phyloP scores from a whole-genome alignment of 1,284 basidiomycete genomes.

The Gymnopus androsaceus region DNA sequence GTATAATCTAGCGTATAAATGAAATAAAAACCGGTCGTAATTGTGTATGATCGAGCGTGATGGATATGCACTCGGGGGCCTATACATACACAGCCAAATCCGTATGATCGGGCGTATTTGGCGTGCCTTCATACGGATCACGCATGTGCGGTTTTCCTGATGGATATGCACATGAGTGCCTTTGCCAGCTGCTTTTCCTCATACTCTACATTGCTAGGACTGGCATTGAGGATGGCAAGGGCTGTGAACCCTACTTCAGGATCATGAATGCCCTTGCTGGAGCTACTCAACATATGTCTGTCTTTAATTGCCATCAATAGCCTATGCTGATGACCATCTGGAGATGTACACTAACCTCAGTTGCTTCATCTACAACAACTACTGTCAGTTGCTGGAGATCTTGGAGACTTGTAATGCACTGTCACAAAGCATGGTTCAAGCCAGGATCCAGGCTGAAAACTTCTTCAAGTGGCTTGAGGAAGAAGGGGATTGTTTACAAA shows the following conservation, averaged over 20 bases:
- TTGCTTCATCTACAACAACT: constrained; percentile 12
- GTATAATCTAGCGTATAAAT: too few relatives aligned
- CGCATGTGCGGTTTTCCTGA: too few relatives aligned
- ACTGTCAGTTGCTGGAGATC: not conserved
- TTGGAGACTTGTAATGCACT: not conserved
- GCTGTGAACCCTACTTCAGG: constrained; percentile 27
- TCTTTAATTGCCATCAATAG: constrained; percentile 25
- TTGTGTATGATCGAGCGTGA: too few relatives aligned
- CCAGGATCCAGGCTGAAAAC: not conserved
- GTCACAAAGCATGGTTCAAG: not conserved
- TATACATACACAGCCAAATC: too few relatives aligned
- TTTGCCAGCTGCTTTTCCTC: constrained; percentile 26
- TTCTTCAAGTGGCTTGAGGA: constrained; percentile 1
- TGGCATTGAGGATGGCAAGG: constrained; percentile 29
- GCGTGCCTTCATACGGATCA: too few relatives aligned
- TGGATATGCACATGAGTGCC: constrained; percentile 25
- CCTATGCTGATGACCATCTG: constrained; percentile 22
- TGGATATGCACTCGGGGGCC: too few relatives aligned
- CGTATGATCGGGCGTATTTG: too few relatives aligned
- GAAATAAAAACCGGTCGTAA: too few relatives aligned
- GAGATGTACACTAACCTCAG: constrained; percentile 15
- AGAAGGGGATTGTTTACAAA: not conserved
- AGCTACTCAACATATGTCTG: constrained; percentile 20
- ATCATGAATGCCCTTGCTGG: constrained; percentile 25
- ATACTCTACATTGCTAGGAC: constrained; percentile 20